Conservation (phyloP, 768 basidiomycete genomes). For the Agrocybe pediades region DNA sequence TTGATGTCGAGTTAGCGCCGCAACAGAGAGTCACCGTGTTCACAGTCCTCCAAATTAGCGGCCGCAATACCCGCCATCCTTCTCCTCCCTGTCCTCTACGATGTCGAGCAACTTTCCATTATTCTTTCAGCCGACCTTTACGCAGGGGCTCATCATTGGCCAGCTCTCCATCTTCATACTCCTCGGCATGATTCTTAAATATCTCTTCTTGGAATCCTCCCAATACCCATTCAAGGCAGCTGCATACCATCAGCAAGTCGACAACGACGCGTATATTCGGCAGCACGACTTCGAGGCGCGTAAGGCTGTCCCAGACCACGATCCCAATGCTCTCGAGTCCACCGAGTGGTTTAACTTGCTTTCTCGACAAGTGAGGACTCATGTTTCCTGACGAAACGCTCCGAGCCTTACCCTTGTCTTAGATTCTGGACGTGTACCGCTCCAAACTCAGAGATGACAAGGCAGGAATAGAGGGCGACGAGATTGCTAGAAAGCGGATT, state of each 20-base stretch:
- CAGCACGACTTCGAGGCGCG: conserved; percentile 33
- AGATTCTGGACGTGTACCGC: conserved; percentile 76
- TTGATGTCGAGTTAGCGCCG: neutral
- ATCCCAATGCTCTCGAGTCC: conserved; percentile 54
- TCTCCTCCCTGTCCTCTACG: conserved; percentile 12
- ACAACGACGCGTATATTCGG: conserved; percentile 45
- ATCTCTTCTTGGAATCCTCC: conserved; percentile 89
- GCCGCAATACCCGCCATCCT: too few species aligned
- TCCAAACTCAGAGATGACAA: conserved; percentile 74
- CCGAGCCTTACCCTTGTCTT: conserved; percentile 10
- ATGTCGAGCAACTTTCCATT: conserved; percentile 66
- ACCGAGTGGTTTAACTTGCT: conserved; percentile 92
- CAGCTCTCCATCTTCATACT: conserved; percentile 86
- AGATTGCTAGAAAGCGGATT: conserved; percentile 75
- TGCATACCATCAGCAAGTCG: conserved; percentile 61
- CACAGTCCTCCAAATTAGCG: neutral
- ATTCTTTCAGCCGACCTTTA: conserved; percentile 86
- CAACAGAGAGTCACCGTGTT: neutral
- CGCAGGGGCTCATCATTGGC: conserved; percentile 91
- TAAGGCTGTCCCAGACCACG: conserved; percentile 24
- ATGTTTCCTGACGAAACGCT: neutral
- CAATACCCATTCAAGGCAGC: conserved; percentile 55
- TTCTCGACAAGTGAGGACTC: conserved; percentile 72
- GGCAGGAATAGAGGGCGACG: conserved; percentile 75
- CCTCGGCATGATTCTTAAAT: conserved; percentile 82